These are phyloP conservation scores for Rhizophagus sp. DNA, from an alignment of 192 early-diverging fungal species.

Conservation along the genomic window DNA sequence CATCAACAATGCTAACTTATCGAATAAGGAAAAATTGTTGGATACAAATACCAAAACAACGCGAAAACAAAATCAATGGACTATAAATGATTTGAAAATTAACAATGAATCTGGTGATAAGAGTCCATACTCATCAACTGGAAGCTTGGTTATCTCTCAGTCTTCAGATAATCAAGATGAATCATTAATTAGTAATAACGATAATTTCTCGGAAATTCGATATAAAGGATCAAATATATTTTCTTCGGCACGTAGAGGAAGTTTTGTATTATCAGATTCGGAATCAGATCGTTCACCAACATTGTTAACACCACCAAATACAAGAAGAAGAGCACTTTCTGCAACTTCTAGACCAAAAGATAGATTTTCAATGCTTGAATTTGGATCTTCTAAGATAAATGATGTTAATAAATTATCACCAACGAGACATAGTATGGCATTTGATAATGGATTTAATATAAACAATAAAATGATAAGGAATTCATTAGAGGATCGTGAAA, in stretches of 20 bases:
- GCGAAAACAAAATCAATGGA: background rate
- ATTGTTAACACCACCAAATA: background rate
- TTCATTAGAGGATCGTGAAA: slow-evolving; percentile 25
- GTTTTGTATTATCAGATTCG: background rate
- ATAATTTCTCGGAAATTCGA: background rate
- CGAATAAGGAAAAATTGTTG: too few species aligned
- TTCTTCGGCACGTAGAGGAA: background rate
- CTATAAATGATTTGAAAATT: background rate
- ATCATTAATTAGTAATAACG: background rate
- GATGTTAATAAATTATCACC: background rate
- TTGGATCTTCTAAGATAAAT: background rate
- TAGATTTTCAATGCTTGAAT: background rate
- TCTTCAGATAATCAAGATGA: background rate
- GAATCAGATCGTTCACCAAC: background rate
- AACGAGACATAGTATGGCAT: background rate
- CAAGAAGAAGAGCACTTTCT: background rate
- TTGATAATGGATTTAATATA: background rate
- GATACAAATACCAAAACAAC: background rate
- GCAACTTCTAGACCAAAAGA: background rate
- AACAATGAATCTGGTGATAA: background rate
- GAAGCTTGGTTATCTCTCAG: background rate
- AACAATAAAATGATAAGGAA: background rate
- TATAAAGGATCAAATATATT: background rate
- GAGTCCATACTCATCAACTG: background rate
- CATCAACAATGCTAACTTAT: background rate